Base-by-base conservation (phyloP, 257 asterid genomes). In the Solanum pimpinellifolium region DNA sequence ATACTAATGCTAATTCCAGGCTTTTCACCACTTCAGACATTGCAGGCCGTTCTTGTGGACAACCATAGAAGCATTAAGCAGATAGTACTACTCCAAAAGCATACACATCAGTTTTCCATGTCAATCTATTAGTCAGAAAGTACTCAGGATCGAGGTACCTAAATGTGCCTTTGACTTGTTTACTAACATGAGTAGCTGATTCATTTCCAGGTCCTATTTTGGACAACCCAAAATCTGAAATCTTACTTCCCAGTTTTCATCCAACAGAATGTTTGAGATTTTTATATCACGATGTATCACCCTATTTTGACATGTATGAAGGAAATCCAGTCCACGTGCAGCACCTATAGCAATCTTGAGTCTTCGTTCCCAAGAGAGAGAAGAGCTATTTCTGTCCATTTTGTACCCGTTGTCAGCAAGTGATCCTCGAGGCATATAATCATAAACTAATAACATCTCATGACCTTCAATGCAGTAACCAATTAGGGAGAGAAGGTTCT, bases 221-320 rank as follows among this genome's bases (percentile, higher is more conserved):
- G 85, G 97, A 94, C 90, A 95, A 83, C 78, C 97, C 98, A 42
- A 94, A 95, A 87, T 94, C 97, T 5, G 98, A 91, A 75, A 94
- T 90, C 91, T 95, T 95, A 86, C 98, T 96, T 86, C 93, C 94
- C 93, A 94, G 41, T 92, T 88, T 87, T 91, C 96, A 83, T 95
- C 95, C 82, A 95, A 88, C 88, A 94, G 86, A 84, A 95, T 94
- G 91, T 95, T 94, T 37, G 94, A 88, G 94, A 93, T 92, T 88
- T 95, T 95, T 83, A 95, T 96, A 65, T 95, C 98, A 76, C 98
- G 90, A 72, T 95, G 98, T 90, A 95, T 91, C 85, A 93, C 93
- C 87, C 93, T 88, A 46, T 88, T 92, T 84, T 89, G 86, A 16
- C 93, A 92, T 59, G 88, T 87, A 91, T 95, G 98, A 87, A 95